Evolutionary conservation across 495 filamentous ascomycete genomes (phyloP), one percentile per base, ranked within the genome.

Genomic region (Lepraria neglecta): DNA sequence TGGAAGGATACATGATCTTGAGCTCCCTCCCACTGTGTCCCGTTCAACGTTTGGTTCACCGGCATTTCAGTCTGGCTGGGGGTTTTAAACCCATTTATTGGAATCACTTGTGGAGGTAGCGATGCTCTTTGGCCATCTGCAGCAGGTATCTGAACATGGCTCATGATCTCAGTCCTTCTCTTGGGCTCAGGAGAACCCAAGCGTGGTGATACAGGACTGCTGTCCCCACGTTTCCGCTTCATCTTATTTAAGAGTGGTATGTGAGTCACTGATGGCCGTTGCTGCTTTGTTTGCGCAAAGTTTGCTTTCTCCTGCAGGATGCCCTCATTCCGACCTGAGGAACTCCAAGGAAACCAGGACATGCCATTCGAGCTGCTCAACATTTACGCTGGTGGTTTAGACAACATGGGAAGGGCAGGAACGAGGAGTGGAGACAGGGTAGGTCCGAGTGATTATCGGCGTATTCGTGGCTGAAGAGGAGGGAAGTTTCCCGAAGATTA

Each of bases 261-360:
- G 53, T 77, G 75, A 35, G 76, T 67, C 56, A 71, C 70, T 11
- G 78, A 74, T 44, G 74, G 62, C 60, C 67, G 71, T 52, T 72
- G 70, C 44, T 70, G 63, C 56, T 70, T 59, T 53, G 67, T 64
- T 42, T 74, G 69, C 56, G 80, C 70, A 73, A 75, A 76, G 65
- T 75, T 78, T 65, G 74, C 68, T 63, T 78, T 73, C 60, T 79
- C 80, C 63, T 74, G 65, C 67, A 76, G 72, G 63, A 77, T 72
- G 68, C 80, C 81, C 65, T 83, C 78, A 66, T 75, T 78, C 75
- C 78, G 76, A 65, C 80, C 77, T 69, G 78, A 72, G 65, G 79
- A 76, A 67, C 76, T 75, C 81, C 80, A 83, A 65, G 81, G 75
- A 40, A 80, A 70, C 63, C 80, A 71, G 72, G 81, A 83, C 82